A percentile compares a stretch with the other conserved stretches of the same genome.
Conservation (phyloP, 2,329 filamentous ascomycete species). For the Lasiodiplodia hormozganensis region DNA sequence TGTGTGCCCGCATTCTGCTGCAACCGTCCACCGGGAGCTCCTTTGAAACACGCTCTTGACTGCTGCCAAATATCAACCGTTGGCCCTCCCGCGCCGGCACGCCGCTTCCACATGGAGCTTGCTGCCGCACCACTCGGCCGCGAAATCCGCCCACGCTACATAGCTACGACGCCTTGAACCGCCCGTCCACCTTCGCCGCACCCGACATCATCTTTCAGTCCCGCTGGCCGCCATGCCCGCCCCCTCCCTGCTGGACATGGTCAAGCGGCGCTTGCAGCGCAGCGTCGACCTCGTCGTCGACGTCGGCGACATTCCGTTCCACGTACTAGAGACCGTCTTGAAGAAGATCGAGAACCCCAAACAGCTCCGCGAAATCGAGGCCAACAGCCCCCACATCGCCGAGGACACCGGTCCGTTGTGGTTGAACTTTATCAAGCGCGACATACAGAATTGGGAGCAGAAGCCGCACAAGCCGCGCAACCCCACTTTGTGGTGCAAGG, state of each 20-base stretch:
- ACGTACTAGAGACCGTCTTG: conserved; percentile 71
- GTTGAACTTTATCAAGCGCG: conserved; percentile 77
- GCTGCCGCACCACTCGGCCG: conserved; percentile 8
- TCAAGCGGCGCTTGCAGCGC: conserved; percentile 48
- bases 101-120: conserved; percentile 22
- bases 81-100: background rate
- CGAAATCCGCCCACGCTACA: conserved; percentile 14
- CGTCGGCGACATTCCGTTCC: conserved; percentile 74
- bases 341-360: conserved; percentile 72
- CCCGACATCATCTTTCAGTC: background rate
- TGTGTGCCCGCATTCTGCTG: background rate
- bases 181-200: background rate
- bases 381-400: conserved; percentile 76
- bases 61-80: background rate
- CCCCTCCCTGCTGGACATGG: conserved; percentile 48
- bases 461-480: conserved; percentile 71
- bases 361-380: conserved; percentile 76
- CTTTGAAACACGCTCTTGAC: background rate
- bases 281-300: conserved; percentile 63
- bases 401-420: conserved; percentile 76
- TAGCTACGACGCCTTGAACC: conserved; percentile 3
- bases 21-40: background rate
- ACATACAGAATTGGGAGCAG: conserved; percentile 72
- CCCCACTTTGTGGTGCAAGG: conserved; percentile 75
- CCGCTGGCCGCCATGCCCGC: conserved; percentile 40